Base-by-base conservation (phyloP, 805 yeast species). In the Saccharomyces cerevisiae region DNA sequence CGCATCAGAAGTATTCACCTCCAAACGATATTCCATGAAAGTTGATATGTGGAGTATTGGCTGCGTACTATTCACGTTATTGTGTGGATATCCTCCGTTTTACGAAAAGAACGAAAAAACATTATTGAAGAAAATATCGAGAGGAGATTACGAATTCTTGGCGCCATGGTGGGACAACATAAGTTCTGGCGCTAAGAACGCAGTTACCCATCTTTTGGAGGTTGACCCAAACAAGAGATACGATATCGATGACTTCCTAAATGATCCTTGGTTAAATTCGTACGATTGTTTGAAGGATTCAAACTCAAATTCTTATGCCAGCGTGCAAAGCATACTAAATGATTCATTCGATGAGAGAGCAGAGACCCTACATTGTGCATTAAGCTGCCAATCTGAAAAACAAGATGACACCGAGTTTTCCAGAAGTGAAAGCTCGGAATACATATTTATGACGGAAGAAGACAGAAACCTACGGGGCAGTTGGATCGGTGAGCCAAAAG, bases 21-120 rank as follows among this genome's bases (percentile, higher is more conserved):
- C 91, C 68, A 92, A 89, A 72, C 77, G 84, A 48, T 92, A 92
- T 66, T 86, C 96, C 2, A 89, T 87, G 70, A 86, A 89, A 57
- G 97, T 92, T 46, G 99, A 92, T 69, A 87, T 92, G 91, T 92
- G 99, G 99, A 97, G 97, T 1, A 75, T 92, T 53, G 99, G 99
- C 0, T 92, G 99, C 72, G 96, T 92, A 0, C 74, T 92, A 51
- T 94, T 92, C 67, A 92, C 97, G 0, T 73, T 92, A 29, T 74
- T 92, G 31, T 92, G 97, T 73, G 99, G 99, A 2, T 92, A 92
- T 71, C 98, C 98, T 0, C 98, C 99, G 1, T 92, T 92, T 65
- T 92, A 89, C 70, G 91, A 87, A 59, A 77, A 74, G 46, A 72
- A 71, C 55, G 84, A 82, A 55, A 83, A 84, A 61, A 76, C 81